Conservation (phyloP, 1,139 yeast genomes). For the Diutina sp. region DNA sequence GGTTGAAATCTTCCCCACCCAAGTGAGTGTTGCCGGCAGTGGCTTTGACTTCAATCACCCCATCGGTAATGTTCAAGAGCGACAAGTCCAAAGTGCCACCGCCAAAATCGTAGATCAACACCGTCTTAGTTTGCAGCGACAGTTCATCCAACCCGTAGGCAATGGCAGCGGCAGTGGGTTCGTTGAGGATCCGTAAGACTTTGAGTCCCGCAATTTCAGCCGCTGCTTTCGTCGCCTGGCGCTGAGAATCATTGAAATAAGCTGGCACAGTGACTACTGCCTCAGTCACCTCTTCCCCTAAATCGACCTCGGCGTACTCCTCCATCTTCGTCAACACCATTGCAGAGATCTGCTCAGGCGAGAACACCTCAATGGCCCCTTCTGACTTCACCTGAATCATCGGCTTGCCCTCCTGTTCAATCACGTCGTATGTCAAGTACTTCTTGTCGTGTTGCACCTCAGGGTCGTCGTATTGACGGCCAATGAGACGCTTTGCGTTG, state of each 20-base stretch:
- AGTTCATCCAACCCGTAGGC: constrained; percentile 90
- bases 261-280: constrained; percentile 97
- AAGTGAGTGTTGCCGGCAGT: constrained; percentile 99
- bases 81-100: constrained; percentile 99
- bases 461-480: constrained; percentile 85
- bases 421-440: constrained; percentile 95
- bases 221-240: constrained; percentile 98
- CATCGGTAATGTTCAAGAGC: constrained; percentile 91
- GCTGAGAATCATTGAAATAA: constrained; percentile 93
- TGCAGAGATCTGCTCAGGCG: constrained; percentile 95
- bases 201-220: constrained; percentile 96
- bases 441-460: constrained; percentile 92
- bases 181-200: constrained; percentile 94
- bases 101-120: constrained; percentile 91
- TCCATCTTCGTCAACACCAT: constrained; percentile 97
- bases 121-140: constrained; percentile 85
- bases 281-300: constrained; percentile 86
- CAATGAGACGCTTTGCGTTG: constrained; percentile 96
- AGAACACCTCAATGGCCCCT: constrained; percentile 86
- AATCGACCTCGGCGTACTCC: constrained; percentile 94
- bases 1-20: constrained; percentile 96
- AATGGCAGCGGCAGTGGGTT: constrained; percentile 97
- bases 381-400: constrained; percentile 86
- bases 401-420: constrained; percentile 81
- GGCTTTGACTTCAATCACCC: constrained; percentile 98